phyloP scores from a whole-genome alignment of 495 filamentous ascomycete genomes.

The Beverwykella pulmonaria region DNA sequence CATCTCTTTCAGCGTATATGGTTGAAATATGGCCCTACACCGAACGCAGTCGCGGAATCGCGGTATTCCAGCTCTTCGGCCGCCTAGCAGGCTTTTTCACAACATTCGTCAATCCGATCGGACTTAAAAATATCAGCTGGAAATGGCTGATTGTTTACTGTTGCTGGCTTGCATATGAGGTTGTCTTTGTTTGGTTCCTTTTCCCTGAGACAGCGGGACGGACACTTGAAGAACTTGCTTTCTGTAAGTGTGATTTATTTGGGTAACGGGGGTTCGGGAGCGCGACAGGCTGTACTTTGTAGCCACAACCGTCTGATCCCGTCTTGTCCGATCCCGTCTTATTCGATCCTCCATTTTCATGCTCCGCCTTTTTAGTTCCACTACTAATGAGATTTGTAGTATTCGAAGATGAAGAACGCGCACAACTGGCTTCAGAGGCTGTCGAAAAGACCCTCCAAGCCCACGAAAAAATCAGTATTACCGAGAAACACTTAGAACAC shows the following conservation, averaged over 20 bases:
- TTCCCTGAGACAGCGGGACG: conserved; percentile 64
- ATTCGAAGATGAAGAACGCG: conserved; percentile 16
- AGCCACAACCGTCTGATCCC: neutral
- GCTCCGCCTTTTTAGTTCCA: neutral
- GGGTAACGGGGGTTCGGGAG: neutral
- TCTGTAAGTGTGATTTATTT: conserved; percentile 36
- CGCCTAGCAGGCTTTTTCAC: conserved; percentile 58
- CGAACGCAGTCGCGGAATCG: conserved; percentile 63
- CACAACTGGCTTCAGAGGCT: conserved; percentile 8
- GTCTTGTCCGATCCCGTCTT: neutral
- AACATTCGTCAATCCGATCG: conserved; percentile 66
- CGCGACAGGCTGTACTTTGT: neutral
- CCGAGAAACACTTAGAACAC: conserved; percentile 1
- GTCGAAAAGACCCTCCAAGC: conserved; percentile 7
- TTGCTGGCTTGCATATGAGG: conserved; percentile 60
- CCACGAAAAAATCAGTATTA: neutral
- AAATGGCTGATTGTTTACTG: conserved; percentile 65
- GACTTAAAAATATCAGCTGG: conserved; percentile 62
- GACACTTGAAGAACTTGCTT: conserved; percentile 66
- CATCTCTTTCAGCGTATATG: conserved; percentile 54
- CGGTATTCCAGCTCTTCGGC: conserved; percentile 64
- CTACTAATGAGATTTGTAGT: conserved; percentile 5
- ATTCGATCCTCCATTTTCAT: neutral
- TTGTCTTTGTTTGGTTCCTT: conserved; percentile 62
- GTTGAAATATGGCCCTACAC: conserved; percentile 67